Percentiles rank a stretch among this genome's conserved stretches.
These are phyloP conservation scores for Chlamydomonas schloesseri DNA, from an alignment of 139 green algal species.

Conservation along the genomic window DNA sequence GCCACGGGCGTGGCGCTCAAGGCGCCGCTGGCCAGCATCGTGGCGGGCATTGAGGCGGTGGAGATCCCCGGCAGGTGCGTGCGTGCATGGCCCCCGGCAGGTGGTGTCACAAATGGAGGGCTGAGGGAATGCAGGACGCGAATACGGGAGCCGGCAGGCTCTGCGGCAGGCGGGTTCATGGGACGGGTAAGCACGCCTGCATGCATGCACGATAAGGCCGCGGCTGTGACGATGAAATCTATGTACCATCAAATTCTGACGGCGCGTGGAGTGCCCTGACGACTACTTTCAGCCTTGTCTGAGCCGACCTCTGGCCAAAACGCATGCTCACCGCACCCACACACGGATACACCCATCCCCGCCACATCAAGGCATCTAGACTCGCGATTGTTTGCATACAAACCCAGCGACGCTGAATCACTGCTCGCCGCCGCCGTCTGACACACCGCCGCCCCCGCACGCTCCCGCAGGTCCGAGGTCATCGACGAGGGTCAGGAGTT, in stretches of 20 bases:
- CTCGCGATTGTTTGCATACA: too few species aligned
- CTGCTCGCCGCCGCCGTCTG: too few species aligned
- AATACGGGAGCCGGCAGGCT: too few species aligned
- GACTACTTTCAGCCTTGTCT: slow-evolving; percentile 13
- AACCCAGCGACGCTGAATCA: too few species aligned
- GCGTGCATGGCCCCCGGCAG: background rate
- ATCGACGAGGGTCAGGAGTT: slow-evolving; percentile 95
- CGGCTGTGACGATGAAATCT: slow-evolving; percentile 18
- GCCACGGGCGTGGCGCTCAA: slow-evolving; percentile 84
- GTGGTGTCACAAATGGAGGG: too few species aligned
- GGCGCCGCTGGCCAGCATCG: slow-evolving; percentile 74
- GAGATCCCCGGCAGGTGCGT: slow-evolving; percentile 66
- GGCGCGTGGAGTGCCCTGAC: background rate
- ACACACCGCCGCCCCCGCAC: too few species aligned
- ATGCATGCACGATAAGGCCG: background rate
- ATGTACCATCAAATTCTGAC: slow-evolving; percentile 11
- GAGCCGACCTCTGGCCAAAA: background rate
- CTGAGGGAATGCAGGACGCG: too few species aligned
- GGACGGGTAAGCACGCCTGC: too few species aligned
- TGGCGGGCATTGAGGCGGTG: slow-evolving; percentile 88
- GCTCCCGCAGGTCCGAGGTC: slow-evolving; percentile 58
- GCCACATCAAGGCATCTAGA: too few species aligned
- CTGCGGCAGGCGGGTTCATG: too few species aligned
- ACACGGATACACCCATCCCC: too few species aligned
- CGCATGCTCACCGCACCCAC: background rate